Evolutionary conservation across 148 eudicot genomes (phyloP), one percentile per base, ranked within the genome.

Genomic region (Beta vulgaris): DNA sequence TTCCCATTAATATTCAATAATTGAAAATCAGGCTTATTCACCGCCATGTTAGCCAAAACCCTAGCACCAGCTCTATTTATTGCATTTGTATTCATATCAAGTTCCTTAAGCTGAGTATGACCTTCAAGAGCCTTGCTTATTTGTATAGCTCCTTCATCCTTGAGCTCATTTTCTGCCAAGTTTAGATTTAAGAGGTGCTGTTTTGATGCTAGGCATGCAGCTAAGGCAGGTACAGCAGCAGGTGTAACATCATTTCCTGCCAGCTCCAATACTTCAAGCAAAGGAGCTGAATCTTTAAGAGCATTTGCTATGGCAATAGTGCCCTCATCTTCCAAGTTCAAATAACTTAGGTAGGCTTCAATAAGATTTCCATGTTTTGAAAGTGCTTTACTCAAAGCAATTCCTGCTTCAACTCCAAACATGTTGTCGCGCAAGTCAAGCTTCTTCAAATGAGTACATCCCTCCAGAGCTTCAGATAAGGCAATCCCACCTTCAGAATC

Each of bases 401-500:
- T 32, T 54, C 91, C 94, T 37, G 94, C 87, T 74, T 88, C 89
- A 32, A 82, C 81, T 28, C 94, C 94, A 90, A 90, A 90, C 87
- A 90, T 84, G 67, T 90, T 90, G 76, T 90, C 94, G 9, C 94
- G 86, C 75, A 90, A 61, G 75, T 90, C 94, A 15, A 90, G 82
- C 72, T 88, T 90, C 76, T 78, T 86, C 31, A 90, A 49, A 48
- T 76, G 48, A 15, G 73, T 49, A 74, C 89, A 84, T 46, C 68
- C 68, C 37, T 36, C 82, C n/a, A 90, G 82, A 36, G 94, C 94
- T 79, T 86, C 83, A 35, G 84, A 82, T 69, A 90, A 79, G 59
- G 88, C 88, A 62, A 88, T 61, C 21, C 94, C 91, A 42, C 94
- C 94, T 23, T 84, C 88, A 8, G 88, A 78, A 16, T 67, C 94